phyloP scores from a whole-genome alignment of 805 yeast species.

The Yarrowia sp. region DNA sequence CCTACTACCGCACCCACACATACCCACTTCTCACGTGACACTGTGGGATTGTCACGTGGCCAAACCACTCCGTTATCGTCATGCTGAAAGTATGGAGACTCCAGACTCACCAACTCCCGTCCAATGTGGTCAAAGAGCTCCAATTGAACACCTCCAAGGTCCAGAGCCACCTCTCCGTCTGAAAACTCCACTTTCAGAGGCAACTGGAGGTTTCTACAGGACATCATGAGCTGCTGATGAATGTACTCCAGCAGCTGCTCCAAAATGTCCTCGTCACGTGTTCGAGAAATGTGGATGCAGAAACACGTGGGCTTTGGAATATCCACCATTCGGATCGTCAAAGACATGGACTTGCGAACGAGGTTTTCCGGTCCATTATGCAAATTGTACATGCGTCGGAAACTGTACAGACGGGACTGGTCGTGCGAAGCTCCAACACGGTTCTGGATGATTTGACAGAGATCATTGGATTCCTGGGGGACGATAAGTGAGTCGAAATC shows the following conservation, averaged over 20 bases:
- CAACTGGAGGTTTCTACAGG: constrained; percentile 1
- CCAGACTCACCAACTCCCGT: constrained; percentile 28
- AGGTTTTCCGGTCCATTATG: not conserved
- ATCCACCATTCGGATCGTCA: not conserved
- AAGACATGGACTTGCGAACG: not conserved
- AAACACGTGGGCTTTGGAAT: constrained; percentile 2
- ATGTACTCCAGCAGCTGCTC: constrained; percentile 7
- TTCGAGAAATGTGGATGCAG: constrained; percentile 9
- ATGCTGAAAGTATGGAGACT: constrained; percentile 27
- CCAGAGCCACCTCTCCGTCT: constrained; percentile 36
- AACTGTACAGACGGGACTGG: not conserved
- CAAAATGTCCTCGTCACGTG: constrained; percentile 8
- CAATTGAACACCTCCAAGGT: constrained; percentile 38
- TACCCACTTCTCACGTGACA: not conserved
- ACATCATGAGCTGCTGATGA: not conserved
- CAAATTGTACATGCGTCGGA: not conserved
- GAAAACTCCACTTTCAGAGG: constrained; percentile 36
- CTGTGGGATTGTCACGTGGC: not conserved
- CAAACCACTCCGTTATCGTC: constrained; percentile 10
- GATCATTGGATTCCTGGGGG: not conserved
- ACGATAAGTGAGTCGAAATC: constrained; percentile 3
- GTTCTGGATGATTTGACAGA: not conserved
- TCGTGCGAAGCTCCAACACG: not conserved
- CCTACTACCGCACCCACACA: constrained; percentile 33
- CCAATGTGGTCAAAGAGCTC: constrained; percentile 37